These are phyloP conservation scores for Gracilariopsis chorda DNA, from an alignment of 23 red algal genomes.

Conservation along the genomic window DNA sequence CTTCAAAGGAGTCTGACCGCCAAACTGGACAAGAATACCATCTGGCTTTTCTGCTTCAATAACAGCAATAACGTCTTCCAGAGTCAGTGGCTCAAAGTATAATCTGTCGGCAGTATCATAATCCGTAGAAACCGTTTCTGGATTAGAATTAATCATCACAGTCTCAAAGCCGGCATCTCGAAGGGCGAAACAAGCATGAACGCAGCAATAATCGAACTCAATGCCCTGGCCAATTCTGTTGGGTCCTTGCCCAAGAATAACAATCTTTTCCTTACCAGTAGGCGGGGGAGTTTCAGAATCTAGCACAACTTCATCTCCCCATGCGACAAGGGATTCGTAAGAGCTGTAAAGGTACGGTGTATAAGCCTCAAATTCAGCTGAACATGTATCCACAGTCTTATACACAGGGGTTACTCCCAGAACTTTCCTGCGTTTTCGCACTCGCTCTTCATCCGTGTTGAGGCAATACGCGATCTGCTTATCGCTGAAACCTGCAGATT, in stretches of 20 bases:
- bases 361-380: slow-evolving; percentile 96
- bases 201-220: slow-evolving; percentile 98
- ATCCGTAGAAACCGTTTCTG: slow-evolving; percentile 98
- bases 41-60: slow-evolving; percentile 95
- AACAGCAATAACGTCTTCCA: slow-evolving; percentile 97
- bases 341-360: slow-evolving; percentile 98
- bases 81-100: slow-evolving; percentile 99
- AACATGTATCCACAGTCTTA: slow-evolving; percentile 98
- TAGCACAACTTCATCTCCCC: slow-evolving; percentile 59
- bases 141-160: slow-evolving; percentile 99
- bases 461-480: slow-evolving; percentile 76
- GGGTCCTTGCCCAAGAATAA: slow-evolving; percentile 97
- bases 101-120: slow-evolving; percentile 97
- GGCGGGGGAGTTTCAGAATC: slow-evolving; percentile 82
- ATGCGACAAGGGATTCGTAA: slow-evolving; percentile 77
- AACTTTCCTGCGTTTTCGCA: slow-evolving; percentile 75
- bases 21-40: slow-evolving; percentile 94
- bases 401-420: slow-evolving; percentile 77
- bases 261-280: slow-evolving; percentile 87
- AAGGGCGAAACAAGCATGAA: slow-evolving; percentile 96
- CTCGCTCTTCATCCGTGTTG: slow-evolving; percentile 66
- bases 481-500: slow-evolving; percentile 87
- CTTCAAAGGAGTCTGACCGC: slow-evolving; percentile 95
- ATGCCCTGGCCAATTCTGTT: slow-evolving; percentile 99
- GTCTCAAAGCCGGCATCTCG: slow-evolving; percentile 91